These are phyloP conservation scores for Oryza longistaminata DNA, from an alignment of 176 grass and related monocot genomes.

Conservation along the genomic window DNA sequence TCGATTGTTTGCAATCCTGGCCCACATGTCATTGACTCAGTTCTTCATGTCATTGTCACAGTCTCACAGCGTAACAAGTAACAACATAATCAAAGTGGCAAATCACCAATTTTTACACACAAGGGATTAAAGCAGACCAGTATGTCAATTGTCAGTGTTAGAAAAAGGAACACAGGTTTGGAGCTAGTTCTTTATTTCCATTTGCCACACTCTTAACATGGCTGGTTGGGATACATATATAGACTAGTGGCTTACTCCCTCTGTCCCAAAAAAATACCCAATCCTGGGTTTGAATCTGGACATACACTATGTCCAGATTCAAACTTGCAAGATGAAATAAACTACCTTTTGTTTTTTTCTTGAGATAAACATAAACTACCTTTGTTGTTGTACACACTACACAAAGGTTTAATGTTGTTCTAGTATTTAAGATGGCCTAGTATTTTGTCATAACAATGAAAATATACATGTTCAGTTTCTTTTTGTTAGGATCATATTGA, in stretches of 20 bases:
- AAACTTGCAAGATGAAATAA: constrained; percentile 19
- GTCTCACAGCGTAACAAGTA: too few relatives aligned
- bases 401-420: neutral
- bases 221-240: too few relatives aligned
- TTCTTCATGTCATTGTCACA: neutral
- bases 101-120: neutral
- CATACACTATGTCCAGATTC: too few relatives aligned
- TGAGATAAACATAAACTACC: constrained; percentile 2
- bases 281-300: too few relatives aligned
- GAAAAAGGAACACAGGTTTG: too few relatives aligned
- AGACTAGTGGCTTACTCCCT: too few relatives aligned
- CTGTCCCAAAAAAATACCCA: too few relatives aligned
- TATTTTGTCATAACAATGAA: neutral
- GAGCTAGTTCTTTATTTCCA: too few relatives aligned
- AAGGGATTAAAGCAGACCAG: constrained; percentile 2
- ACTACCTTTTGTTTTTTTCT: neutral
- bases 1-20: neutral
- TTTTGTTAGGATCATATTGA: neutral
- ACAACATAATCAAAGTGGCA: too few relatives aligned
- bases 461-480: constrained; percentile 6
- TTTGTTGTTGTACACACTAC: neutral
- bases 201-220: too few relatives aligned
- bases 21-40: neutral
- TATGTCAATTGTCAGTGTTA: neutral
- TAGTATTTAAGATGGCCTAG: neutral